These are phyloP conservation scores for Cytospora leucostoma DNA, from an alignment of 2,329 filamentous ascomycete species.

Conservation along the genomic window DNA sequence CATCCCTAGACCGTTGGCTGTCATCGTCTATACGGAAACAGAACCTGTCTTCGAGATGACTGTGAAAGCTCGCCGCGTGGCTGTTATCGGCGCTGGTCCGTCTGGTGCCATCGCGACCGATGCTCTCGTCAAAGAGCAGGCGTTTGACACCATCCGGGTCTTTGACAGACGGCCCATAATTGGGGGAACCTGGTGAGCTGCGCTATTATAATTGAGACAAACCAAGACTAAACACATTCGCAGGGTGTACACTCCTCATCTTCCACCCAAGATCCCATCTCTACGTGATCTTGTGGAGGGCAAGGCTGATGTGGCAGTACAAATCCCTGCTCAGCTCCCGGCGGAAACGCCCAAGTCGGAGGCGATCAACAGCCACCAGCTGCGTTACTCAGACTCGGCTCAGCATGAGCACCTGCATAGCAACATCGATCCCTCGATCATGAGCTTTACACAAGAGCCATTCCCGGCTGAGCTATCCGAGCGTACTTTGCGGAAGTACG, in stretches of 20 bases:
- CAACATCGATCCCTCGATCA: conserved; percentile 56
- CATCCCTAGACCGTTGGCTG: neutral
- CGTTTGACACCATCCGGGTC: conserved; percentile 60
- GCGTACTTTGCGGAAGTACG: conserved; percentile 49
- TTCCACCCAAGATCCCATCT: conserved; percentile 36
- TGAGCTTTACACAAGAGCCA: conserved; percentile 58
- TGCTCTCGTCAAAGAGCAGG: conserved; percentile 58
- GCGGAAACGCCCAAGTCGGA: conserved; percentile 42
- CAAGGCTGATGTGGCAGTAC: conserved; percentile 46
- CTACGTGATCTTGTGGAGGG: conserved; percentile 42
- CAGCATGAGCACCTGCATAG: conserved; percentile 61
- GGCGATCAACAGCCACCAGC: conserved; percentile 38
- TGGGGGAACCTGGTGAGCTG: conserved; percentile 61
- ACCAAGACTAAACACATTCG: neutral
- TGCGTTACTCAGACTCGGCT: conserved; percentile 53
- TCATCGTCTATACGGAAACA: neutral
- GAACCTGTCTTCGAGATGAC: neutral
- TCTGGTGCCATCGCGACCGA: conserved; percentile 62
- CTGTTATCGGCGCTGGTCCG: conserved; percentile 63
- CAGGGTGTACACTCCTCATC: conserved; percentile 40
- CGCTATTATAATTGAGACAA: neutral
- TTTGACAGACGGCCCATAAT: conserved; percentile 62
- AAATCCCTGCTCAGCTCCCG: conserved; percentile 47
- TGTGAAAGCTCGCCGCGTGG: conserved; percentile 41
- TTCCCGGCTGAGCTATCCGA: conserved; percentile 45